phyloP scores from a whole-genome alignment of 2,329 filamentous ascomycete genomes.

The Cytospora piceicola region DNA sequence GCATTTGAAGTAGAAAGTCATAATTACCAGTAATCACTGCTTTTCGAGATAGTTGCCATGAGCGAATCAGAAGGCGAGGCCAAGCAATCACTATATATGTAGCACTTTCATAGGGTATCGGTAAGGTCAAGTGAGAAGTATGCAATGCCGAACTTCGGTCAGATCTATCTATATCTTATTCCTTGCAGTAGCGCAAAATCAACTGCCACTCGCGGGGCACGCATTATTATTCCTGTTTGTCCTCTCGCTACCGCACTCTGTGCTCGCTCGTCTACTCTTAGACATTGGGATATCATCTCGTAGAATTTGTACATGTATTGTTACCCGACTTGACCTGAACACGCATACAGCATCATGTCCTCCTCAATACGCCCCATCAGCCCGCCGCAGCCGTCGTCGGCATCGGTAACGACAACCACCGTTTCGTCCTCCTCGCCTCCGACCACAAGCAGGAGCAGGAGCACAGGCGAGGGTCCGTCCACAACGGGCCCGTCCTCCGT shows the following conservation, averaged over 20 bases:
- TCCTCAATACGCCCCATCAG: conserved; percentile 23
- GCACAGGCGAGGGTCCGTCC: conserved; percentile 27
- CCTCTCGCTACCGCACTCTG: conserved; percentile 1
- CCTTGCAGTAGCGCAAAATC: conserved; percentile 2
- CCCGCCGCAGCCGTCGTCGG: conserved; percentile 29
- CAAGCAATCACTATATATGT: no score
- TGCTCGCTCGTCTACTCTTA: no score
- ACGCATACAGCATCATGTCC: conserved; percentile 23
- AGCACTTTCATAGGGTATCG: no score
- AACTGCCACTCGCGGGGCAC: not conserved
- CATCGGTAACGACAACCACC: conserved; percentile 31
- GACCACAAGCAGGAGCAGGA: conserved; percentile 28
- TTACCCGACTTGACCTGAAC: not conserved
- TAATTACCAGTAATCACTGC: no score
- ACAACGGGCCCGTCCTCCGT: conserved; percentile 29
- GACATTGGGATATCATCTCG: no score
- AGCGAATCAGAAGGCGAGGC: no score
- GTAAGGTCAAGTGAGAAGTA: no score
- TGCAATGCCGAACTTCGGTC: not conserved
- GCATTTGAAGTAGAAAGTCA: no score
- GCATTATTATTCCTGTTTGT: conserved; percentile 7
- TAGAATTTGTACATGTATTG: no score
- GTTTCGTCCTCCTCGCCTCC: conserved; percentile 26
- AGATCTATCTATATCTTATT: not conserved
- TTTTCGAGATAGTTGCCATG: no score